Evolutionary conservation across 1,284 basidiomycete species (phyloP), one percentile per base, ranked within the genome.

Genomic region (Exsudoporus floridanus): DNA sequence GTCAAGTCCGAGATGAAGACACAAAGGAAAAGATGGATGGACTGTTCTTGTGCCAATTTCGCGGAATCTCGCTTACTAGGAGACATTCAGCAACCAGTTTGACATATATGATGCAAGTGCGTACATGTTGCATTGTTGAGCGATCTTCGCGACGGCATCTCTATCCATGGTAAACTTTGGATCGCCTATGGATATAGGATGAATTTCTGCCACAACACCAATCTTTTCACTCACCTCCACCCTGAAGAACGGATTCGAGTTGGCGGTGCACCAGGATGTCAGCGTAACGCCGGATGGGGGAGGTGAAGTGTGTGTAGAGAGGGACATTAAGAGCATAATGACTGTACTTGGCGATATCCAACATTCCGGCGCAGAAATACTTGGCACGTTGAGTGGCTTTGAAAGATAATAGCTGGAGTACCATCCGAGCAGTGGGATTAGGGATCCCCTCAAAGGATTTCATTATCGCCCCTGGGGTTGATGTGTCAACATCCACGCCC

Each of bases 301-400:
- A 94, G 16, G 95, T 97, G 73, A 98, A 99, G 72, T 99, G 96
- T 23, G 95, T 97, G 77, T 99, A 99, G 46, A 99, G 77, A 8
- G 97, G 94, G 7, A 86, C 78, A 63, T 88, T 96, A 62, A 99
- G 78, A 1, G 94, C 88, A 70, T 92, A 98, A 74, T 99, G 97
- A 33, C 83, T 76, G 70, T 98, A 99, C 76, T 99, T 98, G 40
- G 94, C 92, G 66, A 99, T 99, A 73, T 99, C 97, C 61, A 99
- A 80, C 93, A 98, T 97, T 59, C 97, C 97, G 25, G 95, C 86
- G 70, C 96, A 99, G 84, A 98, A 99, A 75, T 99, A 98, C 70
- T 95, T 95, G 58, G 97, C 92, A 48, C 86, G 84, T 55, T 89
- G 88, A 63, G 96, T 97, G 18, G 93, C 86, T 72, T 97, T 98